Evolutionary conservation across 208 protist species (phyloP).

Genomic region (Trypanosoma cruzi): DNA sequence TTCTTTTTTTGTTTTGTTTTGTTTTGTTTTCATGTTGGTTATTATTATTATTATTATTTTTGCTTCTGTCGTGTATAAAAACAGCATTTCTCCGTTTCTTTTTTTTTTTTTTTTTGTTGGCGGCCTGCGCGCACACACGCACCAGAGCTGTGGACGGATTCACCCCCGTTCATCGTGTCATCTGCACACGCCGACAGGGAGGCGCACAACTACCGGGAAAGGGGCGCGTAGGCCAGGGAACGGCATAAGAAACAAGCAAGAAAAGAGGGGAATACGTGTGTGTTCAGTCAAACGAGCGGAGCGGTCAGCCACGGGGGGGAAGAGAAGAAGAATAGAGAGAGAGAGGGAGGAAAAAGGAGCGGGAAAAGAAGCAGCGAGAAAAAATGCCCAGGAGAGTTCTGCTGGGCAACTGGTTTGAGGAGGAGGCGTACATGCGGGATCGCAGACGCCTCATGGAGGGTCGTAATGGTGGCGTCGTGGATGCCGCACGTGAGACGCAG

Average conservation of each 20-base stretch:
- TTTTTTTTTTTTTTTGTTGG: conserved; percentile 9
- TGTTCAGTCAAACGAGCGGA: too few relatives aligned
- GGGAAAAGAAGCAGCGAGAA: conserved; percentile 3
- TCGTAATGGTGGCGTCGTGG: conserved; percentile 55
- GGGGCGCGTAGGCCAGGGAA: too few relatives aligned
- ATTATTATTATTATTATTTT: conserved; percentile 7
- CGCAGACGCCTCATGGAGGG: conserved; percentile 76
- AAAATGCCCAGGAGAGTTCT: conserved; percentile 73
- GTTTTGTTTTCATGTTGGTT: background rate
- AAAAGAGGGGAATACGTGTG: background rate
- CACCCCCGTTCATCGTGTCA: too few relatives aligned
- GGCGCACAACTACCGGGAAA: too few relatives aligned
- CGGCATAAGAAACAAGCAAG: background rate
- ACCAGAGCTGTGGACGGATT: too few relatives aligned
- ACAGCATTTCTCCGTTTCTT: background rate
- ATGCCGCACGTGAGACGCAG: conserved; percentile 58
- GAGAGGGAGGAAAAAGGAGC: background rate
- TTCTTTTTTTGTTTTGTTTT: conserved; percentile 13
- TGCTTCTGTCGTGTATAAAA: background rate
- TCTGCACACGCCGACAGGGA: too few relatives aligned
- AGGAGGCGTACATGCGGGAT: conserved; percentile 78
- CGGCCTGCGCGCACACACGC: background rate
- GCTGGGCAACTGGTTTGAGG: conserved; percentile 88
- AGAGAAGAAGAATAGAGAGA: conserved; percentile 21
- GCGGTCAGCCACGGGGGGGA: background rate